Evolutionary conservation across 169 alveolate species (phyloP), one percentile per base, ranked within the genome.

Genomic region (Babesia sp.): DNA sequence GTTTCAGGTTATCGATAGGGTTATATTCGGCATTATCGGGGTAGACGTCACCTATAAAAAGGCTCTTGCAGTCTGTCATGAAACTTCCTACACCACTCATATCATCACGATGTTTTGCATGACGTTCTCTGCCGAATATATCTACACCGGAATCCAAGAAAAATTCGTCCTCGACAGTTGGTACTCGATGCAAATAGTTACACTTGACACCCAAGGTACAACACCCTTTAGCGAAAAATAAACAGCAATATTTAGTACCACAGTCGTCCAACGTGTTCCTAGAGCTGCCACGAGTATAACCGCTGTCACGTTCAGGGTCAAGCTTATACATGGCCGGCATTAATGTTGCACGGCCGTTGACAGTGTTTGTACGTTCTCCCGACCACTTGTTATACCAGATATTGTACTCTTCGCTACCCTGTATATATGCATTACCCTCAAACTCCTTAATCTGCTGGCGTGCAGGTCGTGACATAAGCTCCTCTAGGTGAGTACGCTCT

Each of bases 331-430:
- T 78, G 45, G 98, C 95, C 2, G 98, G 94, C 68, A 72, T 89
- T 33, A 91, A 90, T 71, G 90, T 90, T 28, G 91, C 87, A 48
- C 97, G 84, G 54, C 88, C 86, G 66, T 91, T 94, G 42, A 88
- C 90, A 31, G 61, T 61, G 39, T 77, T 77, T 12, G 79, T 55
- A 28, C 92, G 73, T 78, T 97, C 99, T 1, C 95, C 94, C 33
- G 95, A 90, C 85, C 97, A 96, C 84, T 95, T 97, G 59, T 97
- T 99, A 84, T 96, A 97, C 99, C 99, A 98, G n/a, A 97, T 97
- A 83, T 97, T 98, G 84, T 97, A 97, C 72, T 96, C 98, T 57
- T 97, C 97, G 79, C 93, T 97, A 0, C 99, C 99, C 68, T 83
- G 82, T n/a, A 81, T 56, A 55, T 87, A 63, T n/a, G 82, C 63